A percentile compares a stretch with the other conserved stretches of the same genome.
These are phyloP conservation scores for Aspergillus puulaauensis DNA, from an alignment of 2,329 filamentous ascomycete genomes.

Conservation along the genomic window DNA sequence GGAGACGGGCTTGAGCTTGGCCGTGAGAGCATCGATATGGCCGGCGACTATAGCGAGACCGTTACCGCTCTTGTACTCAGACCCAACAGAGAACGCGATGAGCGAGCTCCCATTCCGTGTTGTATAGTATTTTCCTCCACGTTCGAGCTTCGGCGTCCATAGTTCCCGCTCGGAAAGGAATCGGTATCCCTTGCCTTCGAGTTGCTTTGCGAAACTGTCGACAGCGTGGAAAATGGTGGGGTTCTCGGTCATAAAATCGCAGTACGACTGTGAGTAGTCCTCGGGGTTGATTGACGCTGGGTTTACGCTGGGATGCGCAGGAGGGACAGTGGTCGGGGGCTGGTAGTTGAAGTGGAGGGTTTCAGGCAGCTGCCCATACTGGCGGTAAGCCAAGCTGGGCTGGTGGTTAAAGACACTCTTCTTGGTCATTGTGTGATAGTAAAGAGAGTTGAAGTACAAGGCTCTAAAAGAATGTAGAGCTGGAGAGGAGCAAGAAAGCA, in stretches of 20 bases:
- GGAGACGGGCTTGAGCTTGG: constrained; percentile 86
- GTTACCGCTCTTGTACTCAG: constrained; percentile 77
- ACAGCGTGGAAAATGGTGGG: constrained; percentile 94
- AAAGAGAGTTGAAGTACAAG: not conserved
- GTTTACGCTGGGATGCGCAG: constrained; percentile 13
- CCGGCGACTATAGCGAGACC: constrained; percentile 86
- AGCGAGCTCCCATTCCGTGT: constrained; percentile 82
- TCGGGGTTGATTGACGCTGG: constrained; percentile 42
- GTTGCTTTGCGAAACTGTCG: constrained; percentile 70
- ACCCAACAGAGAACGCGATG: constrained; percentile 81
- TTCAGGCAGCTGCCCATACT: constrained; percentile 27
- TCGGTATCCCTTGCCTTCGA: constrained; percentile 70
- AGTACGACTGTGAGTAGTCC: constrained; percentile 78
- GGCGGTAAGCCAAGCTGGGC: constrained; percentile 30
- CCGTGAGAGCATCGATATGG: constrained; percentile 89
- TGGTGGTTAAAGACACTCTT: constrained; percentile 27
- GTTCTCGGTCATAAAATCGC: constrained; percentile 82
- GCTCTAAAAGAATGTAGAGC: not conserved
- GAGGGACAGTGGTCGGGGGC: constrained; percentile 6
- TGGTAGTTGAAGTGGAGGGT: constrained; percentile 17
- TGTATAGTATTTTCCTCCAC: constrained; percentile 85
- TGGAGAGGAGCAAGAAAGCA: not conserved
- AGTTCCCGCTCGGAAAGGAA: constrained; percentile 73
- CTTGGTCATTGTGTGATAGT: constrained; percentile 30
- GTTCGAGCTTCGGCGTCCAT: constrained; percentile 71